A percentile compares a stretch with the other conserved stretches of the same genome.
phyloP scores from a whole-genome alignment of 2,329 filamentous ascomycete species.

The Paraconiothyrium sp. region DNA sequence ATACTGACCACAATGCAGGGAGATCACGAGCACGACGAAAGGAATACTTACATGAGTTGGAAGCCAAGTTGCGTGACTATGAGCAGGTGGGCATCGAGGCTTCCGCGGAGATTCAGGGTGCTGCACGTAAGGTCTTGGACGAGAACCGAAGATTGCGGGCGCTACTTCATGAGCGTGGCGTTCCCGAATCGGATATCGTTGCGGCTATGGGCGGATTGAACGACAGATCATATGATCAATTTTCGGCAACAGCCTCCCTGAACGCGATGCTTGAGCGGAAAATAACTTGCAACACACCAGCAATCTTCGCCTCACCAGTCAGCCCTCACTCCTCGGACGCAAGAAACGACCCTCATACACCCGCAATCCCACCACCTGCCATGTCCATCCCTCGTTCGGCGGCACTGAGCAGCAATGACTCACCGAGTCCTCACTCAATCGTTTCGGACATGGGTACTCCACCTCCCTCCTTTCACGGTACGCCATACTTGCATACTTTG shows the following conservation, averaged over 20 bases:
- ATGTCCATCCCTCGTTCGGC: conserved; percentile 34
- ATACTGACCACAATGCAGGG: conserved; percentile 44
- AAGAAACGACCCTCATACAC: conserved; percentile 26
- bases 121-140: conserved; percentile 72
- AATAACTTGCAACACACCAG: conserved; percentile 31
- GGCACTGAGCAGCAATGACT: conserved; percentile 37
- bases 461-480: conserved; percentile 29
- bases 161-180: conserved; percentile 67
- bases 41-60: conserved; percentile 76
- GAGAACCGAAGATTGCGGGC: conserved; percentile 73
- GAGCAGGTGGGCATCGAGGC: conserved; percentile 74
- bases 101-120: conserved; percentile 75
- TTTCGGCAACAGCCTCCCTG: conserved; percentile 39
- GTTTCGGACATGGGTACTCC: conserved; percentile 44
- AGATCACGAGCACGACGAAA: conserved; percentile 78
- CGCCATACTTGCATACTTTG: conserved; percentile 33
- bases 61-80: conserved; percentile 69
- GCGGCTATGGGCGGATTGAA: conserved; percentile 35
- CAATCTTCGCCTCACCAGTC: conserved; percentile 31
- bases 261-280: conserved; percentile 44
- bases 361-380: conserved; percentile 32
- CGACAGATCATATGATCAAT: conserved; percentile 39
- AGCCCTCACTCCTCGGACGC: conserved; percentile 21
- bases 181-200: conserved; percentile 64
- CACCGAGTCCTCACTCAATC: conserved; percentile 44